These are phyloP conservation scores for Pseudonectria buxi DNA, from an alignment of 2,329 filamentous ascomycete species.

Conservation along the genomic window DNA sequence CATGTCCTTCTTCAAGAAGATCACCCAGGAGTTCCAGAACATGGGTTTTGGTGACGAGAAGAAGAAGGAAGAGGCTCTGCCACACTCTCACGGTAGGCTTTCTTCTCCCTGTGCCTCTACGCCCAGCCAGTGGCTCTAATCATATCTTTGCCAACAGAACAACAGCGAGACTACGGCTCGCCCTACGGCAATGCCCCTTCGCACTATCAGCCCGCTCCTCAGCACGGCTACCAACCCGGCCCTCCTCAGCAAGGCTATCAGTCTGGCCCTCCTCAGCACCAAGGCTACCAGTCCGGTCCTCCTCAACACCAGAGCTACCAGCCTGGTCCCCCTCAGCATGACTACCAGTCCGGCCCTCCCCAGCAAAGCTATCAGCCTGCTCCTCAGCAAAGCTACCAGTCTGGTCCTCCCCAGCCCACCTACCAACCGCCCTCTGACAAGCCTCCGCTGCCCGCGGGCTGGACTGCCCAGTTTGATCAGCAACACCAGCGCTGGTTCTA, in stretches of 20 bases:
- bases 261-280: too few species aligned
- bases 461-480: slow-evolving; percentile 58
- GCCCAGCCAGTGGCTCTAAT: too few species aligned
- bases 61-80: slow-evolving; percentile 15
- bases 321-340: neutral
- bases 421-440: slow-evolving; percentile 31
- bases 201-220: slow-evolving; percentile 12
- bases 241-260: too few species aligned
- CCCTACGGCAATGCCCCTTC: slow-evolving; percentile 4
- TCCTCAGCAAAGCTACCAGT: slow-evolving; percentile 12
- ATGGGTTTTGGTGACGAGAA: slow-evolving; percentile 39
- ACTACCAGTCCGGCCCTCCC: slow-evolving; percentile 5
- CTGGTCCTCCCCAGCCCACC: slow-evolving; percentile 20
- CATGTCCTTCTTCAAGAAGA: slow-evolving; percentile 41
- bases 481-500: slow-evolving; percentile 58
- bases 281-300: neutral
- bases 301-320: neutral
- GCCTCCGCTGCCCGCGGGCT: slow-evolving; percentile 52
- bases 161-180: slow-evolving; percentile 19
- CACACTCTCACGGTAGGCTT: slow-evolving; percentile 12
- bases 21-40: slow-evolving; percentile 39
- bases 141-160: too few species aligned
- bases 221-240: slow-evolving; percentile 10
- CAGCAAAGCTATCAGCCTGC: slow-evolving; percentile 13
- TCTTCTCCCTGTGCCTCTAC: neutral